A percentile compares a stretch with the other conserved stretches of the same genome.
Evolutionary conservation across 1,284 basidiomycete genomes (phyloP).

Genomic region (Puccinia brachypodii): DNA sequence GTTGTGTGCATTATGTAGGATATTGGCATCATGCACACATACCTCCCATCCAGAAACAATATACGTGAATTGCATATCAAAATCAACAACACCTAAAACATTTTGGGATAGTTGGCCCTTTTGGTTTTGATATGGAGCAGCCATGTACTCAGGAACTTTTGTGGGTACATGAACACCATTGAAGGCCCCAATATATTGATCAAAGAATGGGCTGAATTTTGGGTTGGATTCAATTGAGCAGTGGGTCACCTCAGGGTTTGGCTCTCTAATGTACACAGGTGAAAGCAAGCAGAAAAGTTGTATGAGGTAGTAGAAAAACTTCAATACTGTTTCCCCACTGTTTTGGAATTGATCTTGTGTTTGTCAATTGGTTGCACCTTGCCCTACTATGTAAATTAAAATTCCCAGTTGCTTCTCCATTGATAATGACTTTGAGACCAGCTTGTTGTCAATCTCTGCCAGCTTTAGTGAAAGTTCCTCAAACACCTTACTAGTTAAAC

Average conservation of each 20-base stretch:
- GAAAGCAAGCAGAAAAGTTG: neutral
- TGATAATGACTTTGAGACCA: neutral
- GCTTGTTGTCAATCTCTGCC: neutral
- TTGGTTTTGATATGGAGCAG: neutral
- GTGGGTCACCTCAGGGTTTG: neutral
- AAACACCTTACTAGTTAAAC: neutral
- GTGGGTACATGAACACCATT: constrained; percentile 5
- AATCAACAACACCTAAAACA: neutral
- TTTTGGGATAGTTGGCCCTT: constrained; percentile 13
- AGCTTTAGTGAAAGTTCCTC: neutral
- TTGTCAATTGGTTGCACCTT: neutral
- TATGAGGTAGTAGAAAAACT: neutral
- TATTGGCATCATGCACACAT: neutral
- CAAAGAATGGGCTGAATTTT: neutral
- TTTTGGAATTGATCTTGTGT: neutral
- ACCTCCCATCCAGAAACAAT: neutral
- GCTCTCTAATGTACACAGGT: neutral
- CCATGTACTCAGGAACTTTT: neutral
- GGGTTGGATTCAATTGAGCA: neutral
- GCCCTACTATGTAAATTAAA: neutral
- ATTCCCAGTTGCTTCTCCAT: neutral
- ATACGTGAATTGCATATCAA: neutral
- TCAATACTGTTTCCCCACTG: neutral
- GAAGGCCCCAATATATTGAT: neutral
- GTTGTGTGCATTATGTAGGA: neutral